Evolutionary conservation across 441 rosid species (phyloP).

Genomic region (Caryocar brasiliense): DNA sequence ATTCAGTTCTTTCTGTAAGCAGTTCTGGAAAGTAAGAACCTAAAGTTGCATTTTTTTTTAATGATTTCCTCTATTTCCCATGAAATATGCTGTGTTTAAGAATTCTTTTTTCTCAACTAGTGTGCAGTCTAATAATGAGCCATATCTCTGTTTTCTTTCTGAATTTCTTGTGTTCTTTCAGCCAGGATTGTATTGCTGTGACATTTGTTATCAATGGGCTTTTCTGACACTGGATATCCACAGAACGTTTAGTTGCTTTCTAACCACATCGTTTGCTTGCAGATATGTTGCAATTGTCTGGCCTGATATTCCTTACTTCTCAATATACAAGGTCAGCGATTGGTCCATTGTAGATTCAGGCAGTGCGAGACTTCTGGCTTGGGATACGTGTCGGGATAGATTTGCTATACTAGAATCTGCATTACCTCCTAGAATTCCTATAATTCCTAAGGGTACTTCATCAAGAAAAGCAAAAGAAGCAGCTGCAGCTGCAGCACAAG

Average conservation of each 20-base stretch:
- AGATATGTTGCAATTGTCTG: conserved; percentile 93
- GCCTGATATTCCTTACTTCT: conserved; percentile 95
- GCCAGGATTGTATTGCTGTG: neutral
- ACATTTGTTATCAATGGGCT: conserved; percentile 1
- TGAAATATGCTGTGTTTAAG: neutral
- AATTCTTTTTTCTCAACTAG: too few species aligned
- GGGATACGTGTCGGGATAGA: conserved; percentile 94
- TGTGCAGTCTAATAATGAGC: too few species aligned
- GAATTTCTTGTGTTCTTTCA: neutral
- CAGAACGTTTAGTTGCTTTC: conserved; percentile 4
- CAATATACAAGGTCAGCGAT: conserved; percentile 86
- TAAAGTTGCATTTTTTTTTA: neutral
- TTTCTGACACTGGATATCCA: neutral
- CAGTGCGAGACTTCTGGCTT: conserved; percentile 87
- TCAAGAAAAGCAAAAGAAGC: conserved; percentile 93
- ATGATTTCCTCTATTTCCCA: neutral
- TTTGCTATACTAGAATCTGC: conserved; percentile 87
- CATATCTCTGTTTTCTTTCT: too few species aligned
- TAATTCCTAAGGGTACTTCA: conserved; percentile 79
- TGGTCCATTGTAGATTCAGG: conserved; percentile 98
- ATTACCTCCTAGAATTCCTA: conserved; percentile 74
- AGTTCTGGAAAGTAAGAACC: conserved; percentile 87
- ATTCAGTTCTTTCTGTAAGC: conserved; percentile 92
- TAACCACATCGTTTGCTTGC: conserved; percentile 27
- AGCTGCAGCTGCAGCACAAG: conserved; percentile 96